Conservation (phyloP, 805 yeast genomes). For the Kodamaea jinghongensis region DNA sequence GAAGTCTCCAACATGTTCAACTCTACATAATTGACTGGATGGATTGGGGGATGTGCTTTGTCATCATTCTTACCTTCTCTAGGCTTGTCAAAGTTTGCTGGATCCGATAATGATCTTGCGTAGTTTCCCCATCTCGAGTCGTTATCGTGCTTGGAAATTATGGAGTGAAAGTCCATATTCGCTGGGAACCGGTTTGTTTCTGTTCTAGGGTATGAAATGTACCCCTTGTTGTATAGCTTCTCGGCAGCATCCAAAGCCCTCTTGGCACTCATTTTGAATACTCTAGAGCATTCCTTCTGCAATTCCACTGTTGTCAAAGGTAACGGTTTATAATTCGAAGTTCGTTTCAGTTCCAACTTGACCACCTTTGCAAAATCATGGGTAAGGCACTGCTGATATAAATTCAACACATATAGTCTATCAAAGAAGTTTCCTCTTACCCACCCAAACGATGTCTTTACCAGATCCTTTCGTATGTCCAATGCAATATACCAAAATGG, state of each 20-base stretch:
- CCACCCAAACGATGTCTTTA: conserved; percentile 59
- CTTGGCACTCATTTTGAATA: conserved; percentile 76
- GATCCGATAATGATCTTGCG: conserved; percentile 42
- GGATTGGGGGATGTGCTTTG: conserved; percentile 98
- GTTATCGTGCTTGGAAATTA: conserved; percentile 59
- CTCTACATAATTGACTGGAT: conserved; percentile 63
- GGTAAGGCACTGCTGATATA: conserved; percentile 67
- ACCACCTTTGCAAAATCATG: conserved; percentile 50
- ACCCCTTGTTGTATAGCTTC: conserved; percentile 78
- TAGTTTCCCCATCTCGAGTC: conserved; percentile 69
- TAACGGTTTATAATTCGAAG: conserved; percentile 75
- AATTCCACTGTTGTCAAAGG: conserved; percentile 94
- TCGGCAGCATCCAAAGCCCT: conserved; percentile 77
- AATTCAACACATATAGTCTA: conserved; percentile 54
- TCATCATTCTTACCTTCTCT: conserved; percentile 83
- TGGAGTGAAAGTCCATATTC: conserved; percentile 62
- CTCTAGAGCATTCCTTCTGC: conserved; percentile 79
- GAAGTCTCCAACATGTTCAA: conserved; percentile 24
- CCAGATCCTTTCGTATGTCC: conserved; percentile 38
- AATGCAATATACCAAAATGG: conserved; percentile 74
- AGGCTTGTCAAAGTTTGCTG: conserved; percentile 48
- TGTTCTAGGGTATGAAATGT: conserved; percentile 93
- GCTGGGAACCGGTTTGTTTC: conserved; percentile 88
- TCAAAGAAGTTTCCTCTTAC: conserved; percentile 70
- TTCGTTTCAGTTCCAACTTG: conserved; percentile 55